A percentile compares a stretch with the other conserved stretches of the same genome.
These are phyloP conservation scores for Ustilago crameri DNA, from an alignment of 1,284 basidiomycete genomes.

Conservation along the genomic window DNA sequence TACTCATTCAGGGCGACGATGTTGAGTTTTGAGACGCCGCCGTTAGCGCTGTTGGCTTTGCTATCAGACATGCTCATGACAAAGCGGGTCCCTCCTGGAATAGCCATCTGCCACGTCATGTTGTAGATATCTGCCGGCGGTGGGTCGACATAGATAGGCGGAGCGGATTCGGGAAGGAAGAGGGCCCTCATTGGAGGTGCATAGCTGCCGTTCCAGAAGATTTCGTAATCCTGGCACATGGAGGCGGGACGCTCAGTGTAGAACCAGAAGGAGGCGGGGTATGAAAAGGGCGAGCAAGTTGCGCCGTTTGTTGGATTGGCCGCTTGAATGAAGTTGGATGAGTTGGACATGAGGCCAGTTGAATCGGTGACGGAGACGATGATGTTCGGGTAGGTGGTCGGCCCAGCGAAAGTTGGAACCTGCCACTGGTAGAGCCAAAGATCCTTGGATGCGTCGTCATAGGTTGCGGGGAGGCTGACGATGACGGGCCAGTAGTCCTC, in stretches of 20 bases:
- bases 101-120: constrained; percentile 35
- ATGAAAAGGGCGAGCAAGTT: constrained; percentile 24
- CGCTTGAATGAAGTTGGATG: constrained; percentile 38
- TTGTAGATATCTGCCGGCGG: constrained; percentile 4
- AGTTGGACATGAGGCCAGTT: constrained; percentile 53
- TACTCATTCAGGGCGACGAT: constrained; percentile 47
- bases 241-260: constrained; percentile 29
- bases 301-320: constrained; percentile 11
- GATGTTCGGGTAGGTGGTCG: constrained; percentile 36
- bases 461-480: constrained; percentile 35
- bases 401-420: constrained; percentile 39
- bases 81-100: constrained; percentile 43
- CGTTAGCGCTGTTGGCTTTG: constrained; percentile 15
- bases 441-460: constrained; percentile 44
- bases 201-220: constrained; percentile 42
- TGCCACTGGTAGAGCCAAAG: constrained; percentile 52
- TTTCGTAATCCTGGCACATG: constrained; percentile 35
- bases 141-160: constrained; percentile 41
- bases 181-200: constrained; percentile 30
- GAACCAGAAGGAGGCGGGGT: constrained; percentile 32
- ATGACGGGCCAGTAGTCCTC: constrained; percentile 50
- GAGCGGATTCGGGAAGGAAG: constrained; percentile 41
- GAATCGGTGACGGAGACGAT: constrained; percentile 56
- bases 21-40: constrained; percentile 48
- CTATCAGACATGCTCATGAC: constrained; percentile 46